Base-by-base conservation (phyloP, 2,329 filamentous ascomycete species). In the Trichoderma sp. region DNA sequence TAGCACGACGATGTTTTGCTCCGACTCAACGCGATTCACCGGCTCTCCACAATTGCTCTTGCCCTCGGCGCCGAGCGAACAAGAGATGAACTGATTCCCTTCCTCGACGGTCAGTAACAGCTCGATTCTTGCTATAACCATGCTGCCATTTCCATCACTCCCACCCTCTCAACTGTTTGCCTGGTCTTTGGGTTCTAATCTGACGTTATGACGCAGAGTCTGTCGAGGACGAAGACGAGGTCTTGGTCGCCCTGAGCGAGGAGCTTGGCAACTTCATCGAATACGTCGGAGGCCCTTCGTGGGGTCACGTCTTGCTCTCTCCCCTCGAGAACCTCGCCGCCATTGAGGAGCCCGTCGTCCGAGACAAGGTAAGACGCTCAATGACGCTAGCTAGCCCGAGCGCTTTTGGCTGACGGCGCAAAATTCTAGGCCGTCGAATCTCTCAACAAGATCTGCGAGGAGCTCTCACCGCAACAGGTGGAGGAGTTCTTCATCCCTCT, bases 1-100 rank as follows among this genome's bases (percentile, higher is more conserved):
- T 79, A 99, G 95, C 96, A 99, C 84, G 96, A 99, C 83, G 97
- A 99, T 88, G 96, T 99, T 78, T 90, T 98, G 76, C 91, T 99
- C 82, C 93, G 96, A 83, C 89, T 99, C 84, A 99, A 99, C 84
- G 96, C 96, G 80, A 99, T 99, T 82, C 95, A 97, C 86, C 93
- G 96, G 80, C 91, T 99, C 75, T 98, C 96, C 72, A 99, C 96
- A 75, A 99, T 99, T 85, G 96, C 97, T 80, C 91, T 99, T 77
- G 96, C 96, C 78, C 87, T 99, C 76, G 96, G 96, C 80, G 90
- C 96, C 75, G 96, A 99, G 86, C 92, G 96, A 84, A 99, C 96
- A 81, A 92, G 96, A 82, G 95, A 99, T 80, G 96, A 99, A 87
- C 90, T 99, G 80, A 97, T 99, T 85, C 97, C 97, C 78, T 99